Conservation (phyloP, 176 grass and related monocot genomes). For the Musa itinerans region DNA sequence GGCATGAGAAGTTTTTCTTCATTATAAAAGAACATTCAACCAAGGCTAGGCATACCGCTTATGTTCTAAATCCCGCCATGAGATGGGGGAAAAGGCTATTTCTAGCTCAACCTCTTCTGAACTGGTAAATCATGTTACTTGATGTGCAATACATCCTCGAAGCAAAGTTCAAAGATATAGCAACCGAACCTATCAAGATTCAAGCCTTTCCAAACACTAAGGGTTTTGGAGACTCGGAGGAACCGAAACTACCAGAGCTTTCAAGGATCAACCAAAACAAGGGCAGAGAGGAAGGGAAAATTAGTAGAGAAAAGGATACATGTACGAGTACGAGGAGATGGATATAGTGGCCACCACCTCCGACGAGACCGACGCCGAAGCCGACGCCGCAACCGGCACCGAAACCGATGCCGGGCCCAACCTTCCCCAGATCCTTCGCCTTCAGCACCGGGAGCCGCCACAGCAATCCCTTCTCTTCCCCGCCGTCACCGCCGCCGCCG, state of each 20-base stretch:
- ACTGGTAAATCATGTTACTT: no score
- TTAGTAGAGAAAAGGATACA: background rate
- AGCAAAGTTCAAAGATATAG: background rate
- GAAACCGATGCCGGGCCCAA: conserved; percentile 63
- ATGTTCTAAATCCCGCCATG: background rate
- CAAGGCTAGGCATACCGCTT: background rate
- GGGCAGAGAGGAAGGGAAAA: background rate
- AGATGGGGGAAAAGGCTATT: background rate
- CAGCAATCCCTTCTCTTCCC: conserved; percentile 26
- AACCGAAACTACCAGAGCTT: no score
- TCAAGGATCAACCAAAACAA: background rate
- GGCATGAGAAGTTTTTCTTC: background rate
- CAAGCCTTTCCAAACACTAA: background rate
- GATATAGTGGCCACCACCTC: conserved; percentile 34
- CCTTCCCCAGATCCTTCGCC: conserved; percentile 54
- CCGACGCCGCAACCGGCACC: conserved; percentile 81
- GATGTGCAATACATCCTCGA: no score
- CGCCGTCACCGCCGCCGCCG: conserved; percentile 24
- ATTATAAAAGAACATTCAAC: background rate
- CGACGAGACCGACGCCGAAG: conserved; percentile 62
- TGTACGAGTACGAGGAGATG: background rate
- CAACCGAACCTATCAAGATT: background rate
- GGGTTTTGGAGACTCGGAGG: background rate
- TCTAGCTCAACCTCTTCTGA: background rate
- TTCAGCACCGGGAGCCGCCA: conserved; percentile 58